Evolutionary conservation across 305 asterid genomes (phyloP).

Genomic region (Fraxinus greggii): DNA sequence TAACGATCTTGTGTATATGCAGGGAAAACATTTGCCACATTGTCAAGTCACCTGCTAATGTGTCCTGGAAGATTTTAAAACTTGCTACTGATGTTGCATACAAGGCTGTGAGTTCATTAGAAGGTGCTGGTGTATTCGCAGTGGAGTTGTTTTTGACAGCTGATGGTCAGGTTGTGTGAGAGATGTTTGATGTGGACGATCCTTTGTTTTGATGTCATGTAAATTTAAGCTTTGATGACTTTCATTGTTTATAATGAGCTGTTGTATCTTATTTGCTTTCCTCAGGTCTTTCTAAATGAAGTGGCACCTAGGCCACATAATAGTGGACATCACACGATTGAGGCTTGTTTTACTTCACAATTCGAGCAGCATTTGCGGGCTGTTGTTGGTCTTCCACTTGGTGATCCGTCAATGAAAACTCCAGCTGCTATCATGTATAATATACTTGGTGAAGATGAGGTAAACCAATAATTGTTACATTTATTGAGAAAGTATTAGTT

Average conservation of each 20-base stretch:
- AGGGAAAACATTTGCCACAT: slow-evolving; percentile 95
- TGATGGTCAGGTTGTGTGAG: slow-evolving; percentile 70
- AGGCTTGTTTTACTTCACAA: slow-evolving; percentile 87
- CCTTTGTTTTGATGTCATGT: slow-evolving; percentile 1
- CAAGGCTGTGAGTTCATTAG: slow-evolving; percentile 80
- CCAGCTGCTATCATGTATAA: slow-evolving; percentile 88
- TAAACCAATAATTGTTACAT: slow-evolving; percentile 20
- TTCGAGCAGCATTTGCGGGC: slow-evolving; percentile 95
- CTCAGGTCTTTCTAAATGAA: slow-evolving; percentile 84
- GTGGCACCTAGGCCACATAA: slow-evolving; percentile 99
- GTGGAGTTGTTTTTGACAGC: slow-evolving; percentile 90
- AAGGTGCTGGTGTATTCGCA: slow-evolving; percentile 94
- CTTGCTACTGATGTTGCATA: slow-evolving; percentile 86
- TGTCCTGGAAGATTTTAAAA: slow-evolving; percentile 65
- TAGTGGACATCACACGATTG: slow-evolving; percentile 95
- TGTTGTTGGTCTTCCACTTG: slow-evolving; percentile 92
- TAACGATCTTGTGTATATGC: slow-evolving; percentile 8
- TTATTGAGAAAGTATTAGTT: background rate
- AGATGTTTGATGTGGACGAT: slow-evolving; percentile 16
- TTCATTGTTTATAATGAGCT: slow-evolving; percentile 15
- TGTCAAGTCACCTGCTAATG: slow-evolving; percentile 88
- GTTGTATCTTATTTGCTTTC: slow-evolving; percentile 23
- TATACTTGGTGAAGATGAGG: slow-evolving; percentile 93
- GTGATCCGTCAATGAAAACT: slow-evolving; percentile 87
- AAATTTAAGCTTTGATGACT: background rate